Conservation (phyloP, 257 asterid species). For the Handroanthus guayacan region DNA sequence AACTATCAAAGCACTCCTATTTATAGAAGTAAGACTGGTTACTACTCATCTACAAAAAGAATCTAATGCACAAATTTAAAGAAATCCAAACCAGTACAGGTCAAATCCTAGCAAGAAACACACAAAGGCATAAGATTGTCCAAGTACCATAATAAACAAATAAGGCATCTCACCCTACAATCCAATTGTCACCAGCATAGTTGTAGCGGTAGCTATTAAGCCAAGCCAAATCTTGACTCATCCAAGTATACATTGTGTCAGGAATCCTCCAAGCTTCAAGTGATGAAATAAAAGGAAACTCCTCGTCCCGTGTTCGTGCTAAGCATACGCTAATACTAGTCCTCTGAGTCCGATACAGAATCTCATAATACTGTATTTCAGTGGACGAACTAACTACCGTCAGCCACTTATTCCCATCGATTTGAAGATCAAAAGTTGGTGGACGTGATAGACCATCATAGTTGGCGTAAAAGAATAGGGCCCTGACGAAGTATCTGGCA, state of each 20-base stretch:
- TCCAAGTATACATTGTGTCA: not conserved
- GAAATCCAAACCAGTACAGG: no score
- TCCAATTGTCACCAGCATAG: conserved; percentile 23
- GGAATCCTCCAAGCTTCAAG: conserved; percentile 31
- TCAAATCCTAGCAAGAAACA: no score
- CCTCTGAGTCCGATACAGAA: conserved; percentile 17
- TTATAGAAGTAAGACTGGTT: no score
- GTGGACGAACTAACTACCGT: conserved; percentile 13
- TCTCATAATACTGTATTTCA: conserved; percentile 21
- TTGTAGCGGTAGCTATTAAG: conserved; percentile 31
- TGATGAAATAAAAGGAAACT: conserved; percentile 36
- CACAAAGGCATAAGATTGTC: no score
- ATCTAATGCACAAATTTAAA: no score
- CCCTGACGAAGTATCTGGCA: conserved; percentile 30
- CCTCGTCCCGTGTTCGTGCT: conserved; percentile 3
- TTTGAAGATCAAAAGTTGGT: conserved; percentile 36
- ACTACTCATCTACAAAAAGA: no score
- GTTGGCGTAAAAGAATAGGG: conserved; percentile 28
- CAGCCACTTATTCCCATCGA: conserved; percentile 36
- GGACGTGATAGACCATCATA: conserved; percentile 18
- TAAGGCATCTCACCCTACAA: conserved; percentile 25
- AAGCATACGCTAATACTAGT: conserved; percentile 28
- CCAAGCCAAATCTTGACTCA: conserved; percentile 32
- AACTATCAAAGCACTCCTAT: no score
- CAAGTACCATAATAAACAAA: no score